Evolutionary conservation across 306 rosid genomes (phyloP), one percentile per base, ranked within the genome.

Genomic region (Rosa multiflora): DNA sequence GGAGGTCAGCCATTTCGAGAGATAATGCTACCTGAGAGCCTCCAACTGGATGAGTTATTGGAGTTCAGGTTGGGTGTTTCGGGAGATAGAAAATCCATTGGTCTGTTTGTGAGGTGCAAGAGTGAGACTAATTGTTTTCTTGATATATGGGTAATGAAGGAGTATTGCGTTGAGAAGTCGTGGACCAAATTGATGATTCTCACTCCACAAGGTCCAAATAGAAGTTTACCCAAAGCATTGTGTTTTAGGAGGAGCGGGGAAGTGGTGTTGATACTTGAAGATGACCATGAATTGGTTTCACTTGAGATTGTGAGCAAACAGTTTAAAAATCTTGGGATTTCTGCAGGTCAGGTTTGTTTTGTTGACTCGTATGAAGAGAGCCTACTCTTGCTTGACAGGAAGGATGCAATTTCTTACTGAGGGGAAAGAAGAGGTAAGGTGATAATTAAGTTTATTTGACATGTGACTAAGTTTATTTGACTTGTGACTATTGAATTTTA

Each of bases 141-240:
- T 32, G 69, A 32, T 14, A 63, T 63, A 63, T 63, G 69, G 69
- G 69, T 35, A 1, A 63, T 63, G 69, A 63, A 63, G n/a, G 69
- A 63, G 69, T 63, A 63, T 15, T 5, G 42, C 1, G 21, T 63
- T 14, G 44, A 63, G 43, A 63, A 63, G 10, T 63, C n/a, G 4
- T 63, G 69, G 67, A 61, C 67, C 35, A 61, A 61, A 4, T 23
- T 61, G 67, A 61, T 61, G 67, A 26, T 26, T 61, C 39, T 61
- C 35, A 61, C 64, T 23, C 11, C 35, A 13, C 37, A 62, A 32
- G 68, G 68, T 26, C 68, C 68, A 10, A 32, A 62, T 1, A 29
- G 3, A 10, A 29, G 68, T 32, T 32, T 14, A 37, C n/a, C 42
- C 4, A 5, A 14, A 9, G n/a, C 43, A 14, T 6, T 29, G 10